Evolutionary conservation across 2,329 filamentous ascomycete genomes (phyloP), one percentile per base, ranked within the genome.

Genomic region (Ascochyta viciae-villosae): DNA sequence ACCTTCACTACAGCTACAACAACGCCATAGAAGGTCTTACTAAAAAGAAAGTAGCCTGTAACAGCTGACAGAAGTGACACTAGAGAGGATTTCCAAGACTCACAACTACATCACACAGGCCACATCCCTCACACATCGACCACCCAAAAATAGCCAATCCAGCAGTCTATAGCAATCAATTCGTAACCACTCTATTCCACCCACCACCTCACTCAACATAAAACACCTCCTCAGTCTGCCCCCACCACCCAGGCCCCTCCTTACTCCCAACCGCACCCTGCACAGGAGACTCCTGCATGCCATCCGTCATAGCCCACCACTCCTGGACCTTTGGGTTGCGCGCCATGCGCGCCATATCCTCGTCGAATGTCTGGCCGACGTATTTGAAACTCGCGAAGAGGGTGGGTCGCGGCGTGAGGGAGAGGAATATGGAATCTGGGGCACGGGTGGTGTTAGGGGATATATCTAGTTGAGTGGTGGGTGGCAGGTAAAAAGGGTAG

Each of bases 261-360:
- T 49, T 55, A 26, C 66, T 70, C 10, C 70, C 71, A 24, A 61
- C 58, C 15, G 71, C 71, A 2, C 85, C 87, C 6, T 82, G 80
- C 62, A 84, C 82, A 27, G 89, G 70, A 6, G 66, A 74, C 60
- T 80, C 87, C 77, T 93, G 90, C 81, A 87, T 91, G 13, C 81
- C 80, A 73, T 94, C 90, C 45, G 90, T 93, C 86, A 93, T 88
- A 54, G 79, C 79, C 90, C 90, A 94, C 91, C 90, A 94, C 73
- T 89, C 87, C 51, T 85, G 83, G 31, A 93, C 88, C 68, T 87
- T 88, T 1, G 85, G 83, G 64, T 92, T 91, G 54, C 85, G 85
- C 1, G 83, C 81, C 89, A 93, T 92, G 58, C 80, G 82, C 74
- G 85, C 83, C 91, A 94, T 93, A 69, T 94, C 90, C 9, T 81